These are phyloP conservation scores for Pseudocercospora ulei DNA, from an alignment of 2,329 filamentous ascomycete species.

Conservation along the genomic window DNA sequence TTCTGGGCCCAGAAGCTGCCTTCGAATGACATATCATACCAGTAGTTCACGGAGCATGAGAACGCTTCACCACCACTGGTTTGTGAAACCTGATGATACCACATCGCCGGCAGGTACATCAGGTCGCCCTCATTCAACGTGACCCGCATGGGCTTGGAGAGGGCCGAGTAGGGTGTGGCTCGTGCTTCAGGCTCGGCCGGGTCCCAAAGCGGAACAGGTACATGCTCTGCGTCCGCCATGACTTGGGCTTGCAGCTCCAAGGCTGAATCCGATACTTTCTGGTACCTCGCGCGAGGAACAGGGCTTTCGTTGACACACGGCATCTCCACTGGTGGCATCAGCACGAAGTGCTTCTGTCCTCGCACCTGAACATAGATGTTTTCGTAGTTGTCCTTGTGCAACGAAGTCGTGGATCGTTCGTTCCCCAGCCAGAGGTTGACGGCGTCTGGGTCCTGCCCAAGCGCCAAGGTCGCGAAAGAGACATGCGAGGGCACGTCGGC, in stretches of 20 bases:
- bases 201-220: slow-evolving; percentile 68
- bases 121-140: slow-evolving; percentile 65
- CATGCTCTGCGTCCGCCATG: slow-evolving; percentile 36
- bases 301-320: slow-evolving; percentile 57
- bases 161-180: slow-evolving; percentile 50
- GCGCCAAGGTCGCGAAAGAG: slow-evolving; percentile 62
- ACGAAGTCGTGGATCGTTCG: slow-evolving; percentile 55
- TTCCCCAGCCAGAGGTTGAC: slow-evolving; percentile 79
- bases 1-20: slow-evolving; percentile 57
- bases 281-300: slow-evolving; percentile 53
- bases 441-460: slow-evolving; percentile 58
- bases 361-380: slow-evolving; percentile 71
- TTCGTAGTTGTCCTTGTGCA: slow-evolving; percentile 78
- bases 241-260: slow-evolving; percentile 30
- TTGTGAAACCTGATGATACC: slow-evolving; percentile 78
- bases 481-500: slow-evolving; percentile 54
- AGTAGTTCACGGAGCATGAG: slow-evolving; percentile 73
- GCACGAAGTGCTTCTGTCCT: slow-evolving; percentile 63
- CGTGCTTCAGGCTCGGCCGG: slow-evolving; percentile 49
- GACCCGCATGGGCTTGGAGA: slow-evolving; percentile 55
- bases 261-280: slow-evolving; percentile 29
- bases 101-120: slow-evolving; percentile 71
- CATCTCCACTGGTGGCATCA: slow-evolving; percentile 62
- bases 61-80: slow-evolving; percentile 58
- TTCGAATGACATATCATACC: slow-evolving; percentile 66